These are phyloP conservation scores for Euptelea pleiosperma DNA, from an alignment of 164 flowering plant species.

Conservation along the genomic window DNA sequence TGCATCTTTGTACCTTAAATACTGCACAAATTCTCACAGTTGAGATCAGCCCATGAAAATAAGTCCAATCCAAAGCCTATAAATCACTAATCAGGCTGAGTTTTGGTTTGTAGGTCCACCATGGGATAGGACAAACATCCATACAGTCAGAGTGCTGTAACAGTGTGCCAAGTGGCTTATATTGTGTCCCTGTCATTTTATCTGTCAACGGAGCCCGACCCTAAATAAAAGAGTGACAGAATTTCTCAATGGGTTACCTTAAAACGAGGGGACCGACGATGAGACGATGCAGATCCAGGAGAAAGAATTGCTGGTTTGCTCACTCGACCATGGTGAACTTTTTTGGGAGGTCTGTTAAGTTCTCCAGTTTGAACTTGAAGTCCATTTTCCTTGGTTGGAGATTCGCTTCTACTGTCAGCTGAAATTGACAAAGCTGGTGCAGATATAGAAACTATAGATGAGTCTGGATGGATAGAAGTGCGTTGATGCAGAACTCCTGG, in stretches of 20 bases:
- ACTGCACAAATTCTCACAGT: too few species aligned
- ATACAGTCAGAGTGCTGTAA: too few species aligned
- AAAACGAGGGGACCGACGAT: constrained; percentile 56
- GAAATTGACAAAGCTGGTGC: constrained; percentile 56
- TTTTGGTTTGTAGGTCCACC: too few species aligned
- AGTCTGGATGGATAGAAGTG: constrained; percentile 38
- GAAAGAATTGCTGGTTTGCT: constrained; percentile 29
- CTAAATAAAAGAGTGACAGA: not conserved
- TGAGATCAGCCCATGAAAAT: too few species aligned
- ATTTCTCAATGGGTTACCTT: constrained; percentile 25
- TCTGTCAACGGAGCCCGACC: too few species aligned
- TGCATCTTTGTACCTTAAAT: too few species aligned
- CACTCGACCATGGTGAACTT: constrained; percentile 24
- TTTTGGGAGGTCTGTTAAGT: constrained; percentile 19
- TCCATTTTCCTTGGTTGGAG: constrained; percentile 17
- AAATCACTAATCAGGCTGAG: too few species aligned
- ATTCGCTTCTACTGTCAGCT: constrained; percentile 35
- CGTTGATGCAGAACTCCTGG: constrained; percentile 37
- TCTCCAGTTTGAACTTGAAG: constrained; percentile 11
- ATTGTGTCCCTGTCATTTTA: too few species aligned
- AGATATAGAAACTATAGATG: constrained; percentile 40
- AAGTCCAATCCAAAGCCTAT: too few species aligned
- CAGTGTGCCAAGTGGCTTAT: too few species aligned
- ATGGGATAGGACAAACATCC: too few species aligned
- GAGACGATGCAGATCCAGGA: constrained; percentile 47